Conservation (phyloP, 1,139 yeast species). For the Blastobotrys illinoisensis region DNA sequence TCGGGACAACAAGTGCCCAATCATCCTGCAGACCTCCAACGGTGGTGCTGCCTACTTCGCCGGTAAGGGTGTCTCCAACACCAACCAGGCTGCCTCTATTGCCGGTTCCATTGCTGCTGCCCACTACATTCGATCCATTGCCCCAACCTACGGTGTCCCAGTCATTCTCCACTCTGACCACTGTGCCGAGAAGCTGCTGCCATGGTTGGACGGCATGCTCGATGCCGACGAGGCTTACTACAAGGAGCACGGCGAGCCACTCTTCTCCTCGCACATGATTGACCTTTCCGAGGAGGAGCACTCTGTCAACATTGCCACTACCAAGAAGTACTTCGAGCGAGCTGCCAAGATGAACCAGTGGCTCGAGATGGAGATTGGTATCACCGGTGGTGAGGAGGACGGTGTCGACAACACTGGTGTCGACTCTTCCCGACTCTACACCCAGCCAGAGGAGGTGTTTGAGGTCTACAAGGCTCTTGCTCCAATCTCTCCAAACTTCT, state of each 20-base stretch:
- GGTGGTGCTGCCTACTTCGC: conserved; percentile 99
- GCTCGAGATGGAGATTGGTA: conserved; percentile 99
- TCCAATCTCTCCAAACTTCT: conserved; percentile 94
- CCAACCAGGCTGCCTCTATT: conserved; percentile 89
- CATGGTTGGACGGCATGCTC: conserved; percentile 98
- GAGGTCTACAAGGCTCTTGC: conserved; percentile 84
- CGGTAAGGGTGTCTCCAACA: conserved; percentile 96
- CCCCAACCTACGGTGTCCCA: conserved; percentile 95
- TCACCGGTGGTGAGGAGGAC: conserved; percentile 99
- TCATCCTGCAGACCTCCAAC: conserved; percentile 93
- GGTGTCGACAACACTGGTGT: conserved; percentile 99
- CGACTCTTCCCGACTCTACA: conserved; percentile 81
- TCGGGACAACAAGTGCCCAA: conserved; percentile 92
- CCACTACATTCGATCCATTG: conserved; percentile 92
- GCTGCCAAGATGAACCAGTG: conserved; percentile 93
- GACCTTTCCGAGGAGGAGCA: conserved; percentile 96
- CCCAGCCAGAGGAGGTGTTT: conserved; percentile 92
- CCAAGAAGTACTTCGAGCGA: conserved; percentile 92
- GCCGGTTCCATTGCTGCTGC: conserved; percentile 98
- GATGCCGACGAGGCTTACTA: conserved; percentile 93
- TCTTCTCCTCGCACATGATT: conserved; percentile 98
- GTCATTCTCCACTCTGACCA: conserved; percentile 97
- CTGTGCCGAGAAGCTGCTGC: conserved; percentile 96
- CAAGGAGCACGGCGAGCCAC: conserved; percentile 82
- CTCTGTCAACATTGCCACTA: conserved; percentile 89